Conservation (phyloP, 176 grass and related monocot species). For the Otatea glauca region DNA sequence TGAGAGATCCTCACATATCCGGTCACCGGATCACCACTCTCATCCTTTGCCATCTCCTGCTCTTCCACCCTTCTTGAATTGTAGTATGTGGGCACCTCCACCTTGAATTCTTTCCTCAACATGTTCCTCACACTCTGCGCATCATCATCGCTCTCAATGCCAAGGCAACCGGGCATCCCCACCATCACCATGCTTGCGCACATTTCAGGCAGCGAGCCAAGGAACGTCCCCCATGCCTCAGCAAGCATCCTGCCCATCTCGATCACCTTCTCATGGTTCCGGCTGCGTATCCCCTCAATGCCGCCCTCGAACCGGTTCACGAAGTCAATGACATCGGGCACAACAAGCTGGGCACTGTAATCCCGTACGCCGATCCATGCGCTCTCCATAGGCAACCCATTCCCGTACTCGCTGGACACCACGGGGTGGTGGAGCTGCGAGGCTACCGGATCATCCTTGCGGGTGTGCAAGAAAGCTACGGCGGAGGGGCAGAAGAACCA, state of each 20-base stretch:
- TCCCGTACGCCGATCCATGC: constrained; percentile 92
- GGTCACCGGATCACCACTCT: constrained; percentile 52
- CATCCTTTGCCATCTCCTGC: constrained; percentile 45
- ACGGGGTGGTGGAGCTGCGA: constrained; percentile 87
- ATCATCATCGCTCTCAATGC: constrained; percentile 62
- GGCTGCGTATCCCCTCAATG: constrained; percentile 70
- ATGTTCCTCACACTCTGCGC: constrained; percentile 61
- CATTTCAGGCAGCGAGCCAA: constrained; percentile 77
- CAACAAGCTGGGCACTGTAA: constrained; percentile 88
- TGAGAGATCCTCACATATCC: constrained; percentile 91
- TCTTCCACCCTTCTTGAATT: constrained; percentile 57
- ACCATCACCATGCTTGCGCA: constrained; percentile 94
- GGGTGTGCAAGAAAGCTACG: constrained; percentile 78
- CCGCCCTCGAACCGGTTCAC: constrained; percentile 83
- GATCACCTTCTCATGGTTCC: constrained; percentile 86
- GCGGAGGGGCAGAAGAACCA: constrained; percentile 96
- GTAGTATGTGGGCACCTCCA: constrained; percentile 95
- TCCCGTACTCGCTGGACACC: constrained; percentile 92
- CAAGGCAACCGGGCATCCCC: constrained; percentile 70
- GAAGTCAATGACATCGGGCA: constrained; percentile 77
- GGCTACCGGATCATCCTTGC: constrained; percentile 51
- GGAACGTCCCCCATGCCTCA: constrained; percentile 76
- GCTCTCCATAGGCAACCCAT: constrained; percentile 87
- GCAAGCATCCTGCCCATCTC: constrained; percentile 92
- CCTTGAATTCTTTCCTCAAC: constrained; percentile 82